Evolutionary conservation across 2,329 filamentous ascomycete species (phyloP).

Genomic region (Bertia moriformis): DNA sequence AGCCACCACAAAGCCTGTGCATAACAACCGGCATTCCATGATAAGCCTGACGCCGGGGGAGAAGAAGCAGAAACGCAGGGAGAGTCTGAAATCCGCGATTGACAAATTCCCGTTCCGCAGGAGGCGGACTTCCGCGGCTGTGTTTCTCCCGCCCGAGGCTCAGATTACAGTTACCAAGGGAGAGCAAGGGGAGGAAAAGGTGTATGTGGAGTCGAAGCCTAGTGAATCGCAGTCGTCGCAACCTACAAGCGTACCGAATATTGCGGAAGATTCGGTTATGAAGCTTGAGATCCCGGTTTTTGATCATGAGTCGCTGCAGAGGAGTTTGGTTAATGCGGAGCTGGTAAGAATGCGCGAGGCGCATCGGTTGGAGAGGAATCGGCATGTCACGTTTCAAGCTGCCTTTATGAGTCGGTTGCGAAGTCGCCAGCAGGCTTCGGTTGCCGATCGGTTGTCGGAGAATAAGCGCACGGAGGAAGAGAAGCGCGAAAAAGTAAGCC

Average conservation of each 20-base stretch:
- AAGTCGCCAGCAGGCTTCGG: slow-evolving; percentile 5
- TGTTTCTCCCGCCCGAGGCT: background rate
- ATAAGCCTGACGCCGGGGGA: background rate
- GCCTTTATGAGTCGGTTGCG: slow-evolving; percentile 10
- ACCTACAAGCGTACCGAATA: too few species aligned
- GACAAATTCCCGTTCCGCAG: background rate
- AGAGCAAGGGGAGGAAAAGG: background rate
- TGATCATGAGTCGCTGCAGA: slow-evolving; percentile 15
- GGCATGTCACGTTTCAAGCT: slow-evolving; percentile 17
- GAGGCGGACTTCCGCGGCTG: background rate
- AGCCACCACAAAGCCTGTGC: too few species aligned
- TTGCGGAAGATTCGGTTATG: background rate
- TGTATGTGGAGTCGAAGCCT: background rate
- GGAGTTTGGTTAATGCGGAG: slow-evolving; percentile 16
- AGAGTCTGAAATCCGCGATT: background rate
- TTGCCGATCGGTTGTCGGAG: slow-evolving; percentile 12
- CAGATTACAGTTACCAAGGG: background rate
- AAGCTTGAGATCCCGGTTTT: slow-evolving; percentile 2
- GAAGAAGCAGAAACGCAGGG: background rate
- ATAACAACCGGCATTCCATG: background rate
- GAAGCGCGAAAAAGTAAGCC: slow-evolving; percentile 19
- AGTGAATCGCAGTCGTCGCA: background rate
- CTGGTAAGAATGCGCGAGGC: slow-evolving; percentile 13
- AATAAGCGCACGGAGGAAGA: slow-evolving; percentile 16
- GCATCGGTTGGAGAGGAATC: slow-evolving; percentile 13